Evolutionary conservation across 2,329 filamentous ascomycete species (phyloP).

Genomic region (Fusarium verticillioides): DNA sequence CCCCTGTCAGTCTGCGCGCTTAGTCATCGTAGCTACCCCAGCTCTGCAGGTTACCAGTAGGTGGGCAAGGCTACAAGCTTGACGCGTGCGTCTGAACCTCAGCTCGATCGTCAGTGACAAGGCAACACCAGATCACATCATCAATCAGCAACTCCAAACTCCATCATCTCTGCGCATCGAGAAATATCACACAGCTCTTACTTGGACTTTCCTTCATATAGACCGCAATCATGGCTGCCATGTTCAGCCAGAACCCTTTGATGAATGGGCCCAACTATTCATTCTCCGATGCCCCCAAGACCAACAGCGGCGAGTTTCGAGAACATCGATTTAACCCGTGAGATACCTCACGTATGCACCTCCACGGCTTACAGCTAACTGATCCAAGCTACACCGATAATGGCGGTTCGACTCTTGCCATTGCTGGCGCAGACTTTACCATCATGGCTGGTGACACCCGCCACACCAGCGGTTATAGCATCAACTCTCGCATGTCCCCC

Average conservation of each 20-base stretch:
- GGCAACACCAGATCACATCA: slow-evolving; percentile 36
- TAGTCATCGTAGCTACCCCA: slow-evolving; percentile 57
- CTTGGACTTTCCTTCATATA: neutral
- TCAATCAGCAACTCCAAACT: slow-evolving; percentile 15
- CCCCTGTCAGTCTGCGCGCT: slow-evolving; percentile 43
- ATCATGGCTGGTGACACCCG: slow-evolving; percentile 98
- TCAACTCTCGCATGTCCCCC: slow-evolving; percentile 94
- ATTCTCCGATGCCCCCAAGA: slow-evolving; percentile 69
- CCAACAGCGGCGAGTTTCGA: slow-evolving; percentile 64
- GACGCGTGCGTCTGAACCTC: slow-evolving; percentile 53
- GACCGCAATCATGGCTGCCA: slow-evolving; percentile 65
- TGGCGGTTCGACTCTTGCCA: slow-evolving; percentile 94
- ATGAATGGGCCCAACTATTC: slow-evolving; percentile 78
- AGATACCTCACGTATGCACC: slow-evolving; percentile 46
- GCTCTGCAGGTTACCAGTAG: slow-evolving; percentile 23
- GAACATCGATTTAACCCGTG: slow-evolving; percentile 95
- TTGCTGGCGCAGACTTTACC: slow-evolving; percentile 92
- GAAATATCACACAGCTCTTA: neutral
- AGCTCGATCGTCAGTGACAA: slow-evolving; percentile 38
- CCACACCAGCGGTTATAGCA: slow-evolving; percentile 95
- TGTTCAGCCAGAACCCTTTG: slow-evolving; percentile 77
- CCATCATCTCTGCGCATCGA: slow-evolving; percentile 20
- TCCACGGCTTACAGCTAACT: slow-evolving; percentile 7
- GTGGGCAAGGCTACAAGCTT: slow-evolving; percentile 64
- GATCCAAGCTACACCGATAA: slow-evolving; percentile 91